phyloP scores from a whole-genome alignment of 139 green algal species.

The Trebouxia sp. region DNA sequence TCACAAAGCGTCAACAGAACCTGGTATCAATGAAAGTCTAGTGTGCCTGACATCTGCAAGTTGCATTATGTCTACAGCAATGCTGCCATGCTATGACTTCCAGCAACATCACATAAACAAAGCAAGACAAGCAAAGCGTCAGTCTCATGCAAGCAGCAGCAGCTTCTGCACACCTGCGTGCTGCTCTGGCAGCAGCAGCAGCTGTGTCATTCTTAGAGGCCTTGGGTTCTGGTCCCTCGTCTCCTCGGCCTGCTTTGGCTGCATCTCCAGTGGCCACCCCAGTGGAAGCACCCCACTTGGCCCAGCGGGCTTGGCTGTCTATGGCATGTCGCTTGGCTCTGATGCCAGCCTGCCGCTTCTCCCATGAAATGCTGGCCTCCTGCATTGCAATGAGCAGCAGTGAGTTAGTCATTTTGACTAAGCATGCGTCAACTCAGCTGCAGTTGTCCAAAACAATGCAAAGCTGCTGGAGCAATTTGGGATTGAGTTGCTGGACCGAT shows the following conservation, averaged over 20 bases:
- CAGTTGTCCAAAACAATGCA: neutral
- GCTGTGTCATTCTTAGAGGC: neutral
- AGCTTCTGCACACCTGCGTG: neutral
- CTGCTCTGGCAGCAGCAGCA: conserved; percentile 16
- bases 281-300: conserved; percentile 14
- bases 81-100: too few species aligned
- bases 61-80: too few species aligned
- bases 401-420: neutral
- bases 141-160: too few species aligned
- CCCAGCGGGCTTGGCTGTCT: neutral
- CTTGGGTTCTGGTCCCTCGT: neutral
- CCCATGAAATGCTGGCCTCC: conserved; percentile 47
- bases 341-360: conserved; percentile 45
- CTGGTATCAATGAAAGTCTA: too few species aligned
- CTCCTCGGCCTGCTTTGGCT: neutral
- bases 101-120: too few species aligned
- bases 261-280: conserved; percentile 19
- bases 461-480: too few species aligned
- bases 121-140: too few species aligned
- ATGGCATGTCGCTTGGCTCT: neutral
- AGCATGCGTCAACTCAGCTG: neutral
- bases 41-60: too few species aligned
- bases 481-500: too few species aligned
- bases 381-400: neutral
- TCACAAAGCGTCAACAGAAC: too few species aligned